phyloP scores from a whole-genome alignment of 129 eudicot species.

The Gnaphalium uliginosum region DNA sequence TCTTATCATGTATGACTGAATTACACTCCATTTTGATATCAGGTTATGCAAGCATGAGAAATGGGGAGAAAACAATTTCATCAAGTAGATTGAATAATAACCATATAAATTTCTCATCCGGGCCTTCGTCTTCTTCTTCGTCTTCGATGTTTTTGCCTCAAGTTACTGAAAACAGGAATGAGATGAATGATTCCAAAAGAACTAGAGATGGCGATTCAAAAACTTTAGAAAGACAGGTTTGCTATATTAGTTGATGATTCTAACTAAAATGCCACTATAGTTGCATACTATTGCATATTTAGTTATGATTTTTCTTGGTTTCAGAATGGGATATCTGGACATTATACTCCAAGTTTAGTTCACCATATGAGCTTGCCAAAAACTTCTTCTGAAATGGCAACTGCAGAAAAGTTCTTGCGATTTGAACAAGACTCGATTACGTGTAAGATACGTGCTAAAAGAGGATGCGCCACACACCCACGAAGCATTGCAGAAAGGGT shows the following conservation, averaged over 20 bases:
- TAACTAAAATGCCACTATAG: background rate
- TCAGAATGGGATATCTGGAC: conserved; percentile 57
- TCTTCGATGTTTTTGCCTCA: conserved; percentile 52
- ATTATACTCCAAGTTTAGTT: conserved; percentile 44
- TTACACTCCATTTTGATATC: background rate
- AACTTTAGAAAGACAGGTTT: conserved; percentile 57
- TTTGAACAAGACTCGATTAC: conserved; percentile 68
- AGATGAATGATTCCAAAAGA: conserved; percentile 56
- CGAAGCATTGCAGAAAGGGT: conserved; percentile 99
- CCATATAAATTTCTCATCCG: conserved; percentile 52
- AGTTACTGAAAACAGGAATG: conserved; percentile 42
- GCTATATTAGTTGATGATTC: conserved; percentile 13
- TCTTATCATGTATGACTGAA: background rate
- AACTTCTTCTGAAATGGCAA: conserved; percentile 50
- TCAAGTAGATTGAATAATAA: conserved; percentile 43
- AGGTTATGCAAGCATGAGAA: conserved; percentile 50
- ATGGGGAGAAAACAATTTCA: conserved; percentile 40
- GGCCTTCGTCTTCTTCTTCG: conserved; percentile 39
- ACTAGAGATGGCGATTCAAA: conserved; percentile 51
- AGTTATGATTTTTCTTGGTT: background rate
- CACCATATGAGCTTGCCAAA: conserved; percentile 92
- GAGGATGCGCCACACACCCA: conserved; percentile 97
- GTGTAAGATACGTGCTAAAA: conserved; percentile 69
- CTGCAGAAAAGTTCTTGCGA: conserved; percentile 54
- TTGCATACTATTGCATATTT: conserved; percentile 3